phyloP scores from a whole-genome alignment of 2,329 filamentous ascomycete species.

The Fusarium sp. region DNA sequence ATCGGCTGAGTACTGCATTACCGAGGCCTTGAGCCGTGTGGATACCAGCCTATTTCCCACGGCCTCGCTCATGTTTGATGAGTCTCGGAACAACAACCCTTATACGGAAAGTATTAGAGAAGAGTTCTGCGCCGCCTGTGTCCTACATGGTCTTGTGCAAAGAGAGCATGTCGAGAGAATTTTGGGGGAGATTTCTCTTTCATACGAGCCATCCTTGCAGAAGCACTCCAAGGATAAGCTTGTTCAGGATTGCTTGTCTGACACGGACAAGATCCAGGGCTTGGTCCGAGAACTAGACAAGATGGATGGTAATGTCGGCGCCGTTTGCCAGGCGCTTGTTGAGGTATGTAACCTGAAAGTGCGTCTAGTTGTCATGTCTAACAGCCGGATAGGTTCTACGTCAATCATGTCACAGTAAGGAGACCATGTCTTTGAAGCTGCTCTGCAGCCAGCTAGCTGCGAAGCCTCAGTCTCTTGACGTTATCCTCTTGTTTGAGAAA shows the following conservation, averaged over 20 bases:
- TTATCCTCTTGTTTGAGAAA: slow-evolving; percentile 79
- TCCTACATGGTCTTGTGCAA: slow-evolving; percentile 83
- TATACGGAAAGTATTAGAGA: slow-evolving; percentile 68
- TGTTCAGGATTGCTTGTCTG: slow-evolving; percentile 78
- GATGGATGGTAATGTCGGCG: slow-evolving; percentile 91
- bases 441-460: slow-evolving; percentile 78
- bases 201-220: slow-evolving; percentile 76
- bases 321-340: slow-evolving; percentile 79
- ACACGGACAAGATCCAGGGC: slow-evolving; percentile 77
- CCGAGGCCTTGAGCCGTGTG: slow-evolving; percentile 79
- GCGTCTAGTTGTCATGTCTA: neutral
- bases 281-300: slow-evolving; percentile 85
- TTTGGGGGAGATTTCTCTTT: slow-evolving; percentile 84
- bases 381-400: slow-evolving; percentile 65
- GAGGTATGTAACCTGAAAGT: slow-evolving; percentile 60
- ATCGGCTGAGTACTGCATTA: slow-evolving; percentile 74
- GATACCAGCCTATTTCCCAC: slow-evolving; percentile 80
- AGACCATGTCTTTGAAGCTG: slow-evolving; percentile 81
- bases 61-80: slow-evolving; percentile 66
- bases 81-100: slow-evolving; percentile 64
- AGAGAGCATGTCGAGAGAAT: slow-evolving; percentile 81
- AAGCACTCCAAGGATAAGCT: slow-evolving; percentile 82
- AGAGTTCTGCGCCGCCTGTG: slow-evolving; percentile 90
- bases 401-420: slow-evolving; percentile 74
- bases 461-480: slow-evolving; percentile 75